These are phyloP conservation scores for Adansonia madagascariensis DNA, from an alignment of 441 rosid genomes.

Conservation along the genomic window DNA sequence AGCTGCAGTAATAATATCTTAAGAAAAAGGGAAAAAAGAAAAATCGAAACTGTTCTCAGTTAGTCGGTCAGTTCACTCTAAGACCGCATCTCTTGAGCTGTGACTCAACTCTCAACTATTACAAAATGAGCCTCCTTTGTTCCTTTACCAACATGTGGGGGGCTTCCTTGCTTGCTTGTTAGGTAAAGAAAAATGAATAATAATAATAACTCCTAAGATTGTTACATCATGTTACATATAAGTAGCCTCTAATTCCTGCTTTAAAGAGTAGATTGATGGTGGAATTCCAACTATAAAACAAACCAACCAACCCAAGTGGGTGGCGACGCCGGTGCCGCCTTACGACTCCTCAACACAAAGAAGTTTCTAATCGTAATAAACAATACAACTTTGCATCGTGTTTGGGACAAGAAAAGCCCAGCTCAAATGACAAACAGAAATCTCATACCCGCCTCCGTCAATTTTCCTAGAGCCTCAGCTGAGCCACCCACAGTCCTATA, in stretches of 20 bases:
- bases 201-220: neutral
- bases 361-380: neutral
- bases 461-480: constrained; percentile 75
- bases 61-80: too few relatives aligned
- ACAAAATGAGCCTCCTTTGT: too few relatives aligned
- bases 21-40: neutral
- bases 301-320: neutral
- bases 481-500: constrained; percentile 91
- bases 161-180: too few relatives aligned
- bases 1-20: neutral
- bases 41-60: neutral
- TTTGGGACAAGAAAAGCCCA: neutral
- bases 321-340: neutral
- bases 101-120: neutral
- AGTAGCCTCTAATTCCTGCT: neutral
- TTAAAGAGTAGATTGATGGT: neutral
- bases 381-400: neutral
- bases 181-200: neutral
- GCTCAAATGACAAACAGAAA: constrained; percentile 59
- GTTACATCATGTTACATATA: too few relatives aligned
- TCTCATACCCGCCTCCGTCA: constrained; percentile 78
- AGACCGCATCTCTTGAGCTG: neutral
- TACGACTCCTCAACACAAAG: neutral
- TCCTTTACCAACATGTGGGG: too few relatives aligned
- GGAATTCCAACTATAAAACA: neutral